Base-by-base conservation (phyloP, 164 flowering plant species). In the Vitis amurensis region DNA sequence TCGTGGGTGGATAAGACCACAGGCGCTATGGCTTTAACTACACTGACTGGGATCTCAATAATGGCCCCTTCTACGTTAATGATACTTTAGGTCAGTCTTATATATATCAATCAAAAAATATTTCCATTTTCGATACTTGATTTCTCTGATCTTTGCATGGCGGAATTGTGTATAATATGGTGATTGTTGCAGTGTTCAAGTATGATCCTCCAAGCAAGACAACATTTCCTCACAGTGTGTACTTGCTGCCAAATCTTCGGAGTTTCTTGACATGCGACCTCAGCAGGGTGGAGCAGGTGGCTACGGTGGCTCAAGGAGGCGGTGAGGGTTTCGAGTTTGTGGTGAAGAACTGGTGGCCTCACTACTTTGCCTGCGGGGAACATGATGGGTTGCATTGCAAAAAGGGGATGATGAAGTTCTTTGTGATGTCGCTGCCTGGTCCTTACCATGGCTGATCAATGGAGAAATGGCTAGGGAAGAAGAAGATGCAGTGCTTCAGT, bases 11-110 rank as follows among this genome's bases (percentile, higher is more conserved):
- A 10, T 68, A 76, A 1, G 64, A 75, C 0, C 17, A 79, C 9
- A 82, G 87, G 87, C 74, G 44, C 2, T 78, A 55, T 61, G 82
- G 82, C 27, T 72, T 80, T 51, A 74, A 77, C 64, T 81, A 84
- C 71, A 19, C 74, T 11, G 66, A 59, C 1, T 84, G 87, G 87
- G 84, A 84, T 15, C 9, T 61, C 55, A 71, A 74, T 50, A 76
- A 75, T 29, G 73, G 68, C 9, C 83, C 85, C 2, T 81, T 81
- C 30, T 79, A 73, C 62, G 17, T 78, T 9, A 74, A 82, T 50
- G 87, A 82, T 29, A 75, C 71, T 23, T 66, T 82, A 6, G 84
- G 82, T 80, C 29, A 64, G 64, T 50, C 5, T 13, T 31, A 7
- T 31, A 31, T 31, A 31, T 31, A 31, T 31, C 44, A 31, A 31